phyloP scores from a whole-genome alignment of 140 eudicot genomes.

The Cichorium intybus region DNA sequence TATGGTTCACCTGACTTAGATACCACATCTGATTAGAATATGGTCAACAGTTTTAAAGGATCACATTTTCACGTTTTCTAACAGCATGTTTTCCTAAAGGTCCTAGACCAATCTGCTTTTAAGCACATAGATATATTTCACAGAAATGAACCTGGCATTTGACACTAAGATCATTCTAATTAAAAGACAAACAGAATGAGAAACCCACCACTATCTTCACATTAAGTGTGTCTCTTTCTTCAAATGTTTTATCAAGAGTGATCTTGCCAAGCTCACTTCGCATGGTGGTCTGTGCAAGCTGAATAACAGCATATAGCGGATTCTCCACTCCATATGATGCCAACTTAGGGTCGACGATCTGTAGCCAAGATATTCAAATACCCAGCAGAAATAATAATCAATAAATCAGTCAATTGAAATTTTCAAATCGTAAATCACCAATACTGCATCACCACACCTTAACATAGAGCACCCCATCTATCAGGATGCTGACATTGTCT shows the following conservation, averaged over 20 bases:
- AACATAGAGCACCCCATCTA: conserved; percentile 84
- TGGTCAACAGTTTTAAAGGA: background rate
- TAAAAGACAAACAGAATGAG: background rate
- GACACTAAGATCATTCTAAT: background rate
- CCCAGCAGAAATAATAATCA: background rate
- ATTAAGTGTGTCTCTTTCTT: conserved; percentile 81
- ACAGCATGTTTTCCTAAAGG: background rate
- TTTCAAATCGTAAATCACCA: background rate
- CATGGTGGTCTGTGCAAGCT: conserved; percentile 95
- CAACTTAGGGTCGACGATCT: conserved; percentile 78
- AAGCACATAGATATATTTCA: background rate
- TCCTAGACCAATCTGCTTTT: background rate
- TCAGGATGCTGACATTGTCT: conserved; percentile 79
- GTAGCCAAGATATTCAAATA: conserved; percentile 7
- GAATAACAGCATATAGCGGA: conserved; percentile 80
- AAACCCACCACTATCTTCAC: conserved; percentile 79
- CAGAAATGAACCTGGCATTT: background rate
- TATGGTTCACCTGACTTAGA: background rate
- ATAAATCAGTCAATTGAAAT: background rate
- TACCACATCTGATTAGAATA: background rate
- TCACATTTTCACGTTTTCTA: background rate
- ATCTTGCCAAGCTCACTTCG: conserved; percentile 96
- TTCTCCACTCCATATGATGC: conserved; percentile 94
- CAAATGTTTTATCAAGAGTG: conserved; percentile 87
- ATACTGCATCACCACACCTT: conserved; percentile 35